Evolutionary conservation across 441 rosid genomes (phyloP).

Genomic region (Capsella rubella): DNA sequence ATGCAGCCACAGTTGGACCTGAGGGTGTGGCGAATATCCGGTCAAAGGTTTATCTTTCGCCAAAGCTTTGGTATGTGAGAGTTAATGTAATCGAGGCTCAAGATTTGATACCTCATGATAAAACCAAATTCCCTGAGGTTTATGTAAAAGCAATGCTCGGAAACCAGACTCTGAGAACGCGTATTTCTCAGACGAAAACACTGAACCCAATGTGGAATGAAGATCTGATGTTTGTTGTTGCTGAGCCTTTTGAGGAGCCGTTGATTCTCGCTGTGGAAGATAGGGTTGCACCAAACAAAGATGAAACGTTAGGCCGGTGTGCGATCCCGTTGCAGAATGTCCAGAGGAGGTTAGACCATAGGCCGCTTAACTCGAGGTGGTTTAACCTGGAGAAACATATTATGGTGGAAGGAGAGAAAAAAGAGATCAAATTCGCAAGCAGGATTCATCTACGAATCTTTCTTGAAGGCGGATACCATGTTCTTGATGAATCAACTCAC

Average conservation of each 20-base stretch:
- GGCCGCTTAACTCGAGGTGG: slow-evolving; percentile 67
- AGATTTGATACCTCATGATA: slow-evolving; percentile 68
- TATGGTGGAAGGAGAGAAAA: slow-evolving; percentile 63
- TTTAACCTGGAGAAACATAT: slow-evolving; percentile 70
- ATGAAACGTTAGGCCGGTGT: slow-evolving; percentile 60
- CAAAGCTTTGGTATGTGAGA: slow-evolving; percentile 83
- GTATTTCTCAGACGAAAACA: slow-evolving; percentile 61
- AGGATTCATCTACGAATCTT: slow-evolving; percentile 82
- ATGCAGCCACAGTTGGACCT: slow-evolving; percentile 63
- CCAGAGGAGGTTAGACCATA: slow-evolving; percentile 72
- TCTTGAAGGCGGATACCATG: slow-evolving; percentile 96
- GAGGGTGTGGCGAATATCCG: slow-evolving; percentile 57
- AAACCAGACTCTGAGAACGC: slow-evolving; percentile 64
- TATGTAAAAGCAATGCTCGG: slow-evolving; percentile 68
- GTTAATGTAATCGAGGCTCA: slow-evolving; percentile 83
- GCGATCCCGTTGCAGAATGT: slow-evolving; percentile 57
- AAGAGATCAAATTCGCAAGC: slow-evolving; percentile 73
- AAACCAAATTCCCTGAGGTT: slow-evolving; percentile 69
- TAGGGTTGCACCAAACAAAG: slow-evolving; percentile 58
- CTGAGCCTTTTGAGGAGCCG: slow-evolving; percentile 78
- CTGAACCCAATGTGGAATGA: slow-evolving; percentile 85
- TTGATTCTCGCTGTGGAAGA: slow-evolving; percentile 66
- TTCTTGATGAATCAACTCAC: slow-evolving; percentile 91
- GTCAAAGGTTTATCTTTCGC: slow-evolving; percentile 73
- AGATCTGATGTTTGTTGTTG: slow-evolving; percentile 74